Evolutionary conservation across 495 filamentous ascomycete species (phyloP), one percentile per base, ranked within the genome.

Genomic region (Podospora sp.): DNA sequence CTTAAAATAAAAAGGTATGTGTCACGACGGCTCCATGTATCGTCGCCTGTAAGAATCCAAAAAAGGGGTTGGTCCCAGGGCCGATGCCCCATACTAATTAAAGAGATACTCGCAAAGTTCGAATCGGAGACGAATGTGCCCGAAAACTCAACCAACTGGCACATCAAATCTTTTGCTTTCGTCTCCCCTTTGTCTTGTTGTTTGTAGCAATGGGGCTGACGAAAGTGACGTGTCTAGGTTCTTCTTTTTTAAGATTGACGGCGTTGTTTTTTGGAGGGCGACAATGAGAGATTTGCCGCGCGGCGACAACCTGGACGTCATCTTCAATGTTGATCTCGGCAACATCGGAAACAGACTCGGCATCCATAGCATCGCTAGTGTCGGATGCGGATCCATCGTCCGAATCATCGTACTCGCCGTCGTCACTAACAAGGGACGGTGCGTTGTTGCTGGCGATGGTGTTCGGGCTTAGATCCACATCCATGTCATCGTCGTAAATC

Each of bases 361-460:
- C 72, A 12, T 79, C 78, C 63, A 77, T 73, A 26, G 65, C 79
- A 29, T 81, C 81, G 52, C 79, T 78, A 49, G 73, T 71, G 9
- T 83, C 82, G 7, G 80, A 82, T 11, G 79, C 77, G 1, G 81
- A 82, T 18, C 78, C 79, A 35, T 79, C 81, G 58, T 80, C 79
- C 1, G 80, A 83, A 60, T 88, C 87, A 66, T 88, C 89, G 71
- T 93, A 91, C 71, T 91, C 89, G 62, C 88, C 90, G 73, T 94
- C 90, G 76, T 97, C 93, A 78, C 91, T 94, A 68, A 96, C 91
- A 62, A 97, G 81, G 51, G 92, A 94, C 14, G 93, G 93, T 12
- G 91, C 90, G 60, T 85, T 85, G 75, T 94, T 93, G 71, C 91
- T 91, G 36, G 91, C 87, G 33, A 90, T 80, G 6, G 92, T 92